A percentile compares a stretch with the other conserved stretches of the same genome.
Conservation (phyloP, 2,329 filamentous ascomycete genomes). For the Macroventuria anomochaeta region DNA sequence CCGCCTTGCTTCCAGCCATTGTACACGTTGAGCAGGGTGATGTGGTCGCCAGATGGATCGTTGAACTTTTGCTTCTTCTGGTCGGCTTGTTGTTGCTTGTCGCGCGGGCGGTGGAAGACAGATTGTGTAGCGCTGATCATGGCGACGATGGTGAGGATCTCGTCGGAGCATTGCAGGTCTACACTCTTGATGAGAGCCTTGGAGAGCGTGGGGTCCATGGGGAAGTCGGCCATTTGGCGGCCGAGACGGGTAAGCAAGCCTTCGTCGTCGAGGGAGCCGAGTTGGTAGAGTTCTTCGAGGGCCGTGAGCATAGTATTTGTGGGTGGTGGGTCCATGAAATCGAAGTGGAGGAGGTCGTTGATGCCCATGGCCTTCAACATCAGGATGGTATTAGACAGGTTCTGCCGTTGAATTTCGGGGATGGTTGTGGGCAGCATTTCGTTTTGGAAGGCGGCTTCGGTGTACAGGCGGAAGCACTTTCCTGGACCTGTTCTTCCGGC, state of each 20-base stretch:
- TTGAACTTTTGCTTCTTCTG: constrained; percentile 98
- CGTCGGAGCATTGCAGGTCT: constrained; percentile 87
- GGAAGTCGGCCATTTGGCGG: constrained; percentile 97
- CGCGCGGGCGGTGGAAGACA: constrained; percentile 94
- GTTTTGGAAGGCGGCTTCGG: constrained; percentile 91
- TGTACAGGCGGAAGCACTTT: constrained; percentile 89
- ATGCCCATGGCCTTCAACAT: constrained; percentile 99
- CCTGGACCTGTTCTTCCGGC: constrained; percentile 94
- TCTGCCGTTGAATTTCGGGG: constrained; percentile 95
- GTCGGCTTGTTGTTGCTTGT: constrained; percentile 95
- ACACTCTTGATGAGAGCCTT: constrained; percentile 90
- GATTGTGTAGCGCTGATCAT: constrained; percentile 74
- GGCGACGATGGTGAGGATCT: constrained; percentile 85
- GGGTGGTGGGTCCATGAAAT: constrained; percentile 98
- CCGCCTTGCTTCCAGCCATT: constrained; percentile 92
- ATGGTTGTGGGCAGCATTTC: constrained; percentile 98
- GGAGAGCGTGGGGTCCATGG: constrained; percentile 91
- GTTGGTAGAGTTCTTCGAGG: constrained; percentile 90
- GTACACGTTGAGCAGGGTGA: constrained; percentile 95
- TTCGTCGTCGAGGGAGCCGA: constrained; percentile 93
- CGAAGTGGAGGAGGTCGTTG: constrained; percentile 94
- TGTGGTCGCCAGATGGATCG: constrained; percentile 90
- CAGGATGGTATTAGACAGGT: constrained; percentile 88
- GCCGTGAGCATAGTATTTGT: constrained; percentile 98
- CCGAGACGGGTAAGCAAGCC: constrained; percentile 89